Evolutionary conservation across 2,329 filamentous ascomycete genomes (phyloP), one percentile per base, ranked within the genome.

Genomic region (Stagonosporopsis cucurbitacearum): DNA sequence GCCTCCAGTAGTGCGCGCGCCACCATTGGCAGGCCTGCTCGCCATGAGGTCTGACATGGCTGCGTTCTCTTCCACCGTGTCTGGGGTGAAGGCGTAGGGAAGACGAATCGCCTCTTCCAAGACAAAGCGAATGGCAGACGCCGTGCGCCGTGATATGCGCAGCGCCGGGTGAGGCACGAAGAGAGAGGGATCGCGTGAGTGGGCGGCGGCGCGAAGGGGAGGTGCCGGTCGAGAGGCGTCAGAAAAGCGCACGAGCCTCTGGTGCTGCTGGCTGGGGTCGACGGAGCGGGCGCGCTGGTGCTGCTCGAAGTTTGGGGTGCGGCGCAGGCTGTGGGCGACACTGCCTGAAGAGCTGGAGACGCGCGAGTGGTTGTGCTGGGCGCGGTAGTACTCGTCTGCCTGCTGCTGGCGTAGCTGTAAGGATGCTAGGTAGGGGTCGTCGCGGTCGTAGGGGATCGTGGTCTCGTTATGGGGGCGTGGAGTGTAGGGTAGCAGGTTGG

Each of bases 61-160:
- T 66, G 93, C 91, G 84, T 91, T 89, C 80, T 96, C 91, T 82
- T 99, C 95, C 58, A 88, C 84, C 65, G 88, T 79, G 76, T 96
- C 92, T 22, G 90, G 84, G 8, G 92, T 96, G 77, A 98, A 96
- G 44, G 86, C 81, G 64, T 92, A 85, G 2, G 94, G 92, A 42
- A 88, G 85, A 65, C 93, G 89, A 64, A 98, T 84, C 33, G 91
- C 92, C 80, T 96, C 92, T 80, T 98, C 93, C 54, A 98, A 86
- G 33, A 92, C 87, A 81, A 90, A 98, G 67, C 96, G 88, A 73
- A 99, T 93, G 33, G 95, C 94, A 75, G 90, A 91, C 62, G 91
- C 90, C 42, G 92, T 96, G 63, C 90, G 87, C 66, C 86, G 88
- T 43, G 92, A 96, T 75, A 97, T 88, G 69, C 86, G 87, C 68